Conservation (phyloP, 2,329 filamentous ascomycete species). For the Xylariales sp. region DNA sequence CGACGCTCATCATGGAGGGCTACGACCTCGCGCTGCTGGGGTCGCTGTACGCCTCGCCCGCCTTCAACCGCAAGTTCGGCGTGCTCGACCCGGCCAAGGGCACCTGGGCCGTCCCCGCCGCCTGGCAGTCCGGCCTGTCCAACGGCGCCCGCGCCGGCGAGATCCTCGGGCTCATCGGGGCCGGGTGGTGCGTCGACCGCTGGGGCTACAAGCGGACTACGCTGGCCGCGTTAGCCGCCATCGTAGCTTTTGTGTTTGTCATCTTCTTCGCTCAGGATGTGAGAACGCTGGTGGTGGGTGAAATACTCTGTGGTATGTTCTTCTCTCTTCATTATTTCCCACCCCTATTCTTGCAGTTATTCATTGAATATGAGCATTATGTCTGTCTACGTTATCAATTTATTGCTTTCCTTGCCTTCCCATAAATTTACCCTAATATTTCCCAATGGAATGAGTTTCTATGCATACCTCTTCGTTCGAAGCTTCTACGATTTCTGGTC, state of each 20-base stretch:
- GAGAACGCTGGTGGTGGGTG: constrained; percentile 40
- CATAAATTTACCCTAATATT: too few species aligned
- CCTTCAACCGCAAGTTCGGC: constrained; percentile 43
- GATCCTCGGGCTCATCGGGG: constrained; percentile 50
- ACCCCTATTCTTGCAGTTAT: background rate
- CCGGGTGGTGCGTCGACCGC: constrained; percentile 47
- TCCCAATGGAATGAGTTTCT: too few species aligned
- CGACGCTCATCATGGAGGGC: constrained; percentile 45
- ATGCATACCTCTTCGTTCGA: too few species aligned
- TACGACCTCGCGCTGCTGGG: constrained; percentile 47
- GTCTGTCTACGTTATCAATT: too few species aligned
- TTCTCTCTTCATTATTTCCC: background rate
- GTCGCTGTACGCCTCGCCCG: constrained; percentile 43
- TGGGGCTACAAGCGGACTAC: constrained; percentile 48
- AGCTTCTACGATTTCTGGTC: too few species aligned
- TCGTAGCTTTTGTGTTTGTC: constrained; percentile 48
- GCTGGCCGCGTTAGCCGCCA: constrained; percentile 37
- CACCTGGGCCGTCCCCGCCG: constrained; percentile 43
- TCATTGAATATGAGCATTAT: too few species aligned
- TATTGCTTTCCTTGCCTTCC: too few species aligned
- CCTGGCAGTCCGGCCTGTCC: constrained; percentile 53
- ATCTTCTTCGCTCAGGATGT: constrained; percentile 48
- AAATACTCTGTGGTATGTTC: constrained; percentile 37
- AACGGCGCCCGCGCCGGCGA: constrained; percentile 50
- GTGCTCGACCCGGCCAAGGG: constrained; percentile 23